A percentile compares a stretch with the other conserved stretches of the same genome.
Conservation (phyloP, 257 asterid genomes). For the Echites panduratus region DNA sequence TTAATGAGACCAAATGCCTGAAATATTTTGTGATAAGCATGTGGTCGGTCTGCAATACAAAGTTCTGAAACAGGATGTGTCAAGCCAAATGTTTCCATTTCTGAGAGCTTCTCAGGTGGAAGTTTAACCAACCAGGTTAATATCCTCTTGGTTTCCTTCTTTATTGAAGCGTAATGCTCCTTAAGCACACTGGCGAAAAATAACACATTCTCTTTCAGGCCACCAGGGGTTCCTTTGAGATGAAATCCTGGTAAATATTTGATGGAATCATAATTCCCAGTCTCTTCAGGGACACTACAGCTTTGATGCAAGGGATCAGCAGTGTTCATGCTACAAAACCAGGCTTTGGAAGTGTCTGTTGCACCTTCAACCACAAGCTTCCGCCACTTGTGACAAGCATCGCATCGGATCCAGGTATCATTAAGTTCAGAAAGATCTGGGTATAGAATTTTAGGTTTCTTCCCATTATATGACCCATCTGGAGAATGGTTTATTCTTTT, state of each 20-base stretch:
- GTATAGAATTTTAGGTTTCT: conserved; percentile 32
- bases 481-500: conserved; percentile 35
- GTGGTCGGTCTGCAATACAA: conserved; percentile 43
- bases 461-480: conserved; percentile 27
- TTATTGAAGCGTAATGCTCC: conserved; percentile 52
- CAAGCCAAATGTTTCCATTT: conserved; percentile 88
- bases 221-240: conserved; percentile 61
- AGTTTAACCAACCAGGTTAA: conserved; percentile 90
- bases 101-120: conserved; percentile 57
- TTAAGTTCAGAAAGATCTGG: conserved; percentile 32
- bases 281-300: conserved; percentile 78
- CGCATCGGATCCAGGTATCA: conserved; percentile 95
- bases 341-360: conserved; percentile 50
- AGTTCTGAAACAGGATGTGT: conserved; percentile 64
- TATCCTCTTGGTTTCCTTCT: conserved; percentile 65
- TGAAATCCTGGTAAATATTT: conserved; percentile 76
- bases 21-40: conserved; percentile 67
- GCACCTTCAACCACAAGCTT: conserved; percentile 44
- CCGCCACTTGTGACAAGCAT: conserved; percentile 98
- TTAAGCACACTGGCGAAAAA: conserved; percentile 76
- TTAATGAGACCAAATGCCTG: conserved; percentile 84
- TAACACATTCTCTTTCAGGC: conserved; percentile 59
- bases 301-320: conserved; percentile 60
- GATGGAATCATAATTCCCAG: conserved; percentile 59
- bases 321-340: conserved; percentile 94